Base-by-base conservation (phyloP, 208 protist species). In the Trypanosoma mega region DNA sequence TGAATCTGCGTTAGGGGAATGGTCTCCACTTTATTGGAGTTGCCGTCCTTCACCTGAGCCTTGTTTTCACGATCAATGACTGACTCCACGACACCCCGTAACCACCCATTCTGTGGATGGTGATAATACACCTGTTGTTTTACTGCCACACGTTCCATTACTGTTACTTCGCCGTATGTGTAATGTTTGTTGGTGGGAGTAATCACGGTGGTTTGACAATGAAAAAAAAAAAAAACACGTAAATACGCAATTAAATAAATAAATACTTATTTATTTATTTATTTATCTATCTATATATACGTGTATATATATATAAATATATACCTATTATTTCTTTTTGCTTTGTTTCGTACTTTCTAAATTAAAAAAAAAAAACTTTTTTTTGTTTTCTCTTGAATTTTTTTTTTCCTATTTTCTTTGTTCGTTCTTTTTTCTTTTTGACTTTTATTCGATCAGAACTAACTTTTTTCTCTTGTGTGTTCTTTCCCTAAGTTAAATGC, bases 91-190 rank as follows among this genome's bases (percentile, higher is more conserved):
- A 74, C 65, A 41, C 83, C 87, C 41, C 74, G 84, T 31, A 82
- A 58, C 84, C 87, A 94, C n/a, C 87, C 87, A 9, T 60, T 74
- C 54, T 90, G 80, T n/a, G 64, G 37, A 52, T 86, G 77, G 44
- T 75, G 72, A 56, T 87, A 91, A 67, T 91, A 91, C 47, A 94
- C 82, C 61, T 90, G 71, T 59, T 94, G 87, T 39, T 79, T 69
- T 27, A 88, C 62, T 24, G 79, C 75, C 9, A 91, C 67, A 24
- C 83, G 87, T 59, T 94, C 83, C 33, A 74, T 58, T 70, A 34
- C 27, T 33, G 6, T 16, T 31, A 18, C 8, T n/a, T n/a, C n/a
- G n/a, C n/a, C n/a, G n/a, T n/a, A n/a, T n/a, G n/a, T n/a, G n/a
- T n/a, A n/a, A n/a, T n/a, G n/a, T n/a, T n/a, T n/a, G n/a, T n/a